Conservation (phyloP, 441 rosid species). For the Gossypium laxum region DNA sequence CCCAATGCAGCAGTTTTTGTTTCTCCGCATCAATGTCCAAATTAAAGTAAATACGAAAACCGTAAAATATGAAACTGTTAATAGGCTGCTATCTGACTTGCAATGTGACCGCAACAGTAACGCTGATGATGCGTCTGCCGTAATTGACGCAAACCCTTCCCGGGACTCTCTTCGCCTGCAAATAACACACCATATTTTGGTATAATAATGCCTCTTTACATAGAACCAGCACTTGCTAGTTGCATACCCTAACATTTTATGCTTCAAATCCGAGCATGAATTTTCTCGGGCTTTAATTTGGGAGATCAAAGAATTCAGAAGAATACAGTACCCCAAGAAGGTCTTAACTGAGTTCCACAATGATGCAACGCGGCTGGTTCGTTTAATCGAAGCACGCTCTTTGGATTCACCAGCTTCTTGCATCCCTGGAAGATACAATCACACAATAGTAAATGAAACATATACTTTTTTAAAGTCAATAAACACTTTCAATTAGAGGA, state of each 20-base stretch:
- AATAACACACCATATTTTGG: not conserved
- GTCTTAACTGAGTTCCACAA: constrained; percentile 47
- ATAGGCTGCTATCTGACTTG: constrained; percentile 23
- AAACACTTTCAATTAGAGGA: not conserved
- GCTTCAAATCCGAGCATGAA: not conserved
- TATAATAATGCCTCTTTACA: too few species aligned
- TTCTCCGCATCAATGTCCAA: constrained; percentile 20
- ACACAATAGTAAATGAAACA: not conserved
- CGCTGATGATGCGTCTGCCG: constrained; percentile 17
- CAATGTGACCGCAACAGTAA: constrained; percentile 10
- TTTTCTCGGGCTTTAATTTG: not conserved
- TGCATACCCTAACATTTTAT: not conserved
- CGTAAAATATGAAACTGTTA: constrained; percentile 18
- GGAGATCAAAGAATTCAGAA: not conserved
- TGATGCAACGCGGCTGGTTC: constrained; percentile 26
- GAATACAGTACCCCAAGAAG: constrained; percentile 40
- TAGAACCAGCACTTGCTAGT: not conserved
- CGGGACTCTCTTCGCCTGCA: constrained; percentile 34
- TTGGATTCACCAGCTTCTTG: constrained; percentile 12
- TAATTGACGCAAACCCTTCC: constrained; percentile 43
- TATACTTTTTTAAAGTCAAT: not conserved
- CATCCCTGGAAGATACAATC: constrained; percentile 23
- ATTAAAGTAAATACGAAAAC: constrained; percentile 26
- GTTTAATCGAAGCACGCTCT: constrained; percentile 21
- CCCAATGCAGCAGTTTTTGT: not conserved